Percentiles rank a stretch among this genome's conserved stretches.
These are phyloP conservation scores for Boletus sp. DNA, from an alignment of 768 basidiomycete species.

Conservation along the genomic window DNA sequence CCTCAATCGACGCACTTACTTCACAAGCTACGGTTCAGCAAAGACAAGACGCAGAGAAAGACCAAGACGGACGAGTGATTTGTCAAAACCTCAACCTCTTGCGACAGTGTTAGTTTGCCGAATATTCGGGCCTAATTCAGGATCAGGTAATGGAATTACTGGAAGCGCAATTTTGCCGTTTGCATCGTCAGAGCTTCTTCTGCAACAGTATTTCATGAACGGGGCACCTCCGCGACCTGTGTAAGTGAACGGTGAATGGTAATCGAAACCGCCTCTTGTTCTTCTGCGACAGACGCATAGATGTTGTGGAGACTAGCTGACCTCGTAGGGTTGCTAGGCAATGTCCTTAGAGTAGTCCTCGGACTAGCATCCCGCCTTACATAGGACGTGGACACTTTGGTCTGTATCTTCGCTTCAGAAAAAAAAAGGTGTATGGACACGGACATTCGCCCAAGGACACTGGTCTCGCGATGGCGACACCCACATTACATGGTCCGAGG, in stretches of 20 bases:
- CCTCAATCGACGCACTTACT: not conserved
- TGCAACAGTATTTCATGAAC: slow-evolving; percentile 4
- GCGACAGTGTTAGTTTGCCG: slow-evolving; percentile 17
- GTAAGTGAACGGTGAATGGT: slow-evolving; percentile 7
- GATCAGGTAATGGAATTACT: slow-evolving; percentile 20
- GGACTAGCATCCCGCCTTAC: not conserved
- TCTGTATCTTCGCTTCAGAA: not conserved
- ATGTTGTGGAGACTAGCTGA: not conserved
- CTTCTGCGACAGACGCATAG: slow-evolving; percentile 1
- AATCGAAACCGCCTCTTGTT: slow-evolving; percentile 1
- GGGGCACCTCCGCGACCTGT: not conserved
- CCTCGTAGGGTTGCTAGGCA: not conserved
- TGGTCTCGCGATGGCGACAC: slow-evolving; percentile 26
- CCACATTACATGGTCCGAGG: slow-evolving; percentile 37
- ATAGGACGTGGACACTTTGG: not conserved
- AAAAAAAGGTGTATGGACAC: not conserved
- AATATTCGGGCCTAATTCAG: slow-evolving; percentile 16
- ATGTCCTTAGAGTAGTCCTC: slow-evolving; percentile 4
- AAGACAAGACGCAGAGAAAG: not conserved
- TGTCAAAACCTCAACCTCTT: slow-evolving; percentile 2
- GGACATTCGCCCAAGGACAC: slow-evolving; percentile 6
- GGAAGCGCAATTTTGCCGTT: slow-evolving; percentile 17
- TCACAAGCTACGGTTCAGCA: slow-evolving; percentile 7
- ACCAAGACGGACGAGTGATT: slow-evolving; percentile 4
- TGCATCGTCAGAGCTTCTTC: slow-evolving; percentile 8